phyloP scores from a whole-genome alignment of 2,329 filamentous ascomycete species.

The Bertia moriformis region DNA sequence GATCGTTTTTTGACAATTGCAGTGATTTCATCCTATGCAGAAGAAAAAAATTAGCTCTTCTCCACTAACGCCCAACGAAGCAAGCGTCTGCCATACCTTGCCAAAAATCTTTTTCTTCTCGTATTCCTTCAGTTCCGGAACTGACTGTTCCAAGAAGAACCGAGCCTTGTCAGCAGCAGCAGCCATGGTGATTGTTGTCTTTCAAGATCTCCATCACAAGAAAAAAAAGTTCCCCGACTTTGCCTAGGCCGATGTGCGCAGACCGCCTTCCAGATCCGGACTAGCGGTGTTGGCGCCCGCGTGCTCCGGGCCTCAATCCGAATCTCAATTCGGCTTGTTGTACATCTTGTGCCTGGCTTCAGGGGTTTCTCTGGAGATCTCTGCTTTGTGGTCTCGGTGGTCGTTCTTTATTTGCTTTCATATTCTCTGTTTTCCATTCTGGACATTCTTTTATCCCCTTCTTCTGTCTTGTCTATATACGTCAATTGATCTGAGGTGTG shows the following conservation, averaged over 20 bases:
- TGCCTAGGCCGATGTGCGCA: background rate
- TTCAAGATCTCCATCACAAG: slow-evolving; percentile 3
- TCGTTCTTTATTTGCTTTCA: background rate
- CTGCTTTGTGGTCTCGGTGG: no score
- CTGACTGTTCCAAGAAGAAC: slow-evolving; percentile 82
- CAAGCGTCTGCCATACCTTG: slow-evolving; percentile 52
- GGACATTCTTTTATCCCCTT: background rate
- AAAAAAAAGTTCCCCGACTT: slow-evolving; percentile 1
- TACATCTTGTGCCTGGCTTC: no score
- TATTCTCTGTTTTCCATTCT: background rate
- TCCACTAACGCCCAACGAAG: no score
- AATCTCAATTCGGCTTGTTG: background rate
- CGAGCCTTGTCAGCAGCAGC: slow-evolving; percentile 84
- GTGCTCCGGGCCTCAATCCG: background rate
- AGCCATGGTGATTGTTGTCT: slow-evolving; percentile 39
- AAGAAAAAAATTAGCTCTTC: no score
- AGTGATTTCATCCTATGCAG: slow-evolving; percentile 49
- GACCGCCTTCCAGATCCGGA: background rate
- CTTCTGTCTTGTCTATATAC: background rate
- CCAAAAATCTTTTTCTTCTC: slow-evolving; percentile 84
- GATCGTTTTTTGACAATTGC: slow-evolving; percentile 50
- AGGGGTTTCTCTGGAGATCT: background rate
- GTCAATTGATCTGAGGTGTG: background rate
- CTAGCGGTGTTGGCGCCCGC: background rate
- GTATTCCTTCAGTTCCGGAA: slow-evolving; percentile 83